Evolutionary conservation across 2,329 filamentous ascomycete species (phyloP), one percentile per base, ranked within the genome.

Genomic region (Sphaceloma murrayae): DNA sequence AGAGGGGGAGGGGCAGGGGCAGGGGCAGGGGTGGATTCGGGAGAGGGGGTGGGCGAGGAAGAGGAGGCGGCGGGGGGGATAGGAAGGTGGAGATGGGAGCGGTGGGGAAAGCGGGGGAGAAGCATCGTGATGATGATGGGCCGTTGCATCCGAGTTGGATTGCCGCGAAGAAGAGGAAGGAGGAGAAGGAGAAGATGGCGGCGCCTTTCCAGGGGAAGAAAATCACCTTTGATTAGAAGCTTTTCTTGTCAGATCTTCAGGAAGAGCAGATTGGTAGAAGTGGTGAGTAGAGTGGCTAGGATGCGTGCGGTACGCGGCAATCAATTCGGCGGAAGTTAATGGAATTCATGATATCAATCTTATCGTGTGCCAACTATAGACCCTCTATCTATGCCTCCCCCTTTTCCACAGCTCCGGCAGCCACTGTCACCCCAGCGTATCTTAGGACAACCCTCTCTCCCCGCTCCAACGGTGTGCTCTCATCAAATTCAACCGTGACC

Each of bases 381-480:
- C n/a, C n/a, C n/a, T n/a, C n/a, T n/a, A n/a, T n/a, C n/a, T n/a
- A n/a, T n/a, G n/a, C n/a, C 36, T 47, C 27, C 5, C 43, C 46
- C 21, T 46, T 39, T 34, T 94, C 88, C 54, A 96, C 64, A 51
- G 94, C 66, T 2, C 91, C 91, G 27, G 88, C 87, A 8, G 86
- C 91, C 48, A 96, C 74, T 1, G 91, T 96, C 53, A 82, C 76
- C 1, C 91, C 91, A 42, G 78, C 78, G 51, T 78, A 78, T 49
- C 91, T 72, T 42, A 98, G 64, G 19, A 96, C 84, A 33, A 98
- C 77, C 52, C 86, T 74, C 52, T 81, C 80, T 0, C 84, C 85
- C 11, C 74, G 72, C 62, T 95, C 91, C 34, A 96, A 62, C 11
- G 91, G 87, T 43, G 91, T 75, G 51, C 79, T 80, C 16, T 71